A percentile compares a stretch with the other conserved stretches of the same genome.
phyloP scores from a whole-genome alignment of 163 green algal genomes.

The Prototheca wickerhamii region DNA sequence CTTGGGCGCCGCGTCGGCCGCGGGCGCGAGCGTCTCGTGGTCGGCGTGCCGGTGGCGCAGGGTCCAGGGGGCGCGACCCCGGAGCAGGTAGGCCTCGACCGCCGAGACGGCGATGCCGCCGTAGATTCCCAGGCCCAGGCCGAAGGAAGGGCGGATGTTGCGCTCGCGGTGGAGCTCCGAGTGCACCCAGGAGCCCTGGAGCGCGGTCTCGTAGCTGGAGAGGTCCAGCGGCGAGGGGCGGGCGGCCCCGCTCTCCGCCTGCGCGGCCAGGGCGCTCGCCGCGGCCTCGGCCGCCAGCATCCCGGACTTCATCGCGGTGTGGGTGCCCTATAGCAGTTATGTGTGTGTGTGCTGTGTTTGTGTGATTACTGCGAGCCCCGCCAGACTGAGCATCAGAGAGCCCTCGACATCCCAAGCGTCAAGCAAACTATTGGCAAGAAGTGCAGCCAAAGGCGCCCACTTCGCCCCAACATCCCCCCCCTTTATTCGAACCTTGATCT shows the following conservation, averaged over 20 bases:
- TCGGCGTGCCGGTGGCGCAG: constrained; percentile 57
- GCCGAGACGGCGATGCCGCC: constrained; percentile 66
- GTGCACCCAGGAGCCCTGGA: constrained; percentile 69
- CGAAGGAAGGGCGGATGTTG: constrained; percentile 75
- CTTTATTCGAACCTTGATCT: constrained; percentile 65
- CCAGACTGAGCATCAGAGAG: too few relatives aligned
- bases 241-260: constrained; percentile 1
- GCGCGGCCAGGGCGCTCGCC: constrained; percentile 35
- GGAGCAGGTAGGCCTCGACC: constrained; percentile 59
- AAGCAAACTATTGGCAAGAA: too few relatives aligned
- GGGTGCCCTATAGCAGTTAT: constrained; percentile 51
- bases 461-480: not conserved
- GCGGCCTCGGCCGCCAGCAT: constrained; percentile 75
- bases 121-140: constrained; percentile 41
- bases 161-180: constrained; percentile 66
- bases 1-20: constrained; percentile 20
- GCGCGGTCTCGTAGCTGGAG: constrained; percentile 44
- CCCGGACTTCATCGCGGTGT: constrained; percentile 91
- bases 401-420: too few relatives aligned
- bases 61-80: constrained; percentile 77
- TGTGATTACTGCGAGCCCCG: too few relatives aligned
- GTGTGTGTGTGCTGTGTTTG: too few relatives aligned
- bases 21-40: constrained; percentile 47
- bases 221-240: constrained; percentile 37
- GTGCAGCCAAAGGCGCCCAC: too few relatives aligned